Evolutionary conservation across 2,329 filamentous ascomycete genomes (phyloP), one percentile per base, ranked within the genome.

Genomic region (Penicillium corylophilum): DNA sequence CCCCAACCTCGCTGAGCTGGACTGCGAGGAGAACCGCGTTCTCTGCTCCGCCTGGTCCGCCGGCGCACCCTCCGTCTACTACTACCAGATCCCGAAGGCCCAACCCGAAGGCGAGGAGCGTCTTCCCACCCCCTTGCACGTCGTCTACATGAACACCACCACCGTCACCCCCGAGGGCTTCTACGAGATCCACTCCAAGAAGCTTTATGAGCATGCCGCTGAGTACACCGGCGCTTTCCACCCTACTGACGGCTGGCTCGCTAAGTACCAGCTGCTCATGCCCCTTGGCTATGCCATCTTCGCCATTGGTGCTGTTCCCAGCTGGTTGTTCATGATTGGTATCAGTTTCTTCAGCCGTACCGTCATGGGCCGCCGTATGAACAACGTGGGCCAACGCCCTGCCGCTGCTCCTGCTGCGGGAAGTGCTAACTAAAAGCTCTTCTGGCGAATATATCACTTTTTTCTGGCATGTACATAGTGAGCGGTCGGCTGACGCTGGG

Each of bases 301-400:
- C 67, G 78, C 65, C 26, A 78, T 86, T 64, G 74, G 77, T 29
- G 74, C 77, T 69, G 76, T 86, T 59, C 84, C 84, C 3, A 84
- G 79, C 61, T 87, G 84, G 84, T 63, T 80, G 51, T 80, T 85
- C 56, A 86, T 87, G 84, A 79, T 87, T 57, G 69, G 76, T 38
- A 80, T 87, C 68, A 82, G 78, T 48, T 81, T 86, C 68, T 64
- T 83, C 61, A 84, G 79, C 71, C 74, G 83, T 62, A 79, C 77
- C 12, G 73, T 86, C 66, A 85, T 86, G 83, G 54, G 64, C 50
- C 66, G 64, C 48, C 60, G 64, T 48, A 55, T 52, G 50, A 52
- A 51, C 31, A 59, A 59, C 48, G 35, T 50, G 20, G 59, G 60
- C 18, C 24, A 44, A 18, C 53, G 50, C n/a, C 49, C 43, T 26